Evolutionary conservation across 345 rosid genomes (phyloP).

Genomic region (Corchorus capsularis): DNA sequence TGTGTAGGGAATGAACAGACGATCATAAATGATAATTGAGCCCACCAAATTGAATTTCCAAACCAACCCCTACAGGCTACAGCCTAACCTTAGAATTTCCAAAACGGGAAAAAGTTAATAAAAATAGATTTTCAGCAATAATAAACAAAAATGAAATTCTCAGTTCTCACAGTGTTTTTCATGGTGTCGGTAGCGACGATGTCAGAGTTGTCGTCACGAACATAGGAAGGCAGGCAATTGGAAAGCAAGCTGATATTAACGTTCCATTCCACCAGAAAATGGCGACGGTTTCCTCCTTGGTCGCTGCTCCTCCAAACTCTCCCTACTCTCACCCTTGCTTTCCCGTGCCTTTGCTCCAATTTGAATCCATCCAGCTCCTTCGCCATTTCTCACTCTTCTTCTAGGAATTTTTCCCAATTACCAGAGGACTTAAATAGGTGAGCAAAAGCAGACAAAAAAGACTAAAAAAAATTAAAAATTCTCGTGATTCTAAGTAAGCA

Average conservation of each 20-base stretch:
- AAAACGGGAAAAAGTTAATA: not conserved
- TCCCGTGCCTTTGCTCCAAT: conserved; percentile 90
- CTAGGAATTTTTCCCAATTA: too few species aligned
- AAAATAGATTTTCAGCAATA: too few species aligned
- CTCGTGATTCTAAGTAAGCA: too few species aligned
- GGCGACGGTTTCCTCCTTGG: conserved; percentile 39
- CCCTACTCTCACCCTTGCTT: conserved; percentile 73
- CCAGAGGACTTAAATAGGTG: too few species aligned
- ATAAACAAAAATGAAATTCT: not conserved
- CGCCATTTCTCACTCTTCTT: conserved; percentile 38
- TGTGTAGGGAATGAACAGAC: too few species aligned
- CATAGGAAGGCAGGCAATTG: conserved; percentile 68
- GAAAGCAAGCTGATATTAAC: conserved; percentile 76
- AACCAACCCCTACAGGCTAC: too few species aligned
- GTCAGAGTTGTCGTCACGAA: conserved; percentile 70
- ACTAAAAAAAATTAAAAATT: too few species aligned
- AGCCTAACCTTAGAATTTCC: not conserved
- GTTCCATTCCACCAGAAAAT: conserved; percentile 79
- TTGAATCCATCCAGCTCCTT: conserved; percentile 51
- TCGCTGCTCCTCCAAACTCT: conserved; percentile 70
- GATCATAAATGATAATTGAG: not conserved
- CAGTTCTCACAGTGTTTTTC: conserved; percentile 89
- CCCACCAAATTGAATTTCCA: not conserved
- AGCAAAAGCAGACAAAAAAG: too few species aligned
- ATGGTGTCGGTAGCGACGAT: conserved; percentile 96